Evolutionary conservation across 2,329 filamentous ascomycete species (phyloP), one percentile per base, ranked within the genome.

Genomic region (Diaporthe australafricana): DNA sequence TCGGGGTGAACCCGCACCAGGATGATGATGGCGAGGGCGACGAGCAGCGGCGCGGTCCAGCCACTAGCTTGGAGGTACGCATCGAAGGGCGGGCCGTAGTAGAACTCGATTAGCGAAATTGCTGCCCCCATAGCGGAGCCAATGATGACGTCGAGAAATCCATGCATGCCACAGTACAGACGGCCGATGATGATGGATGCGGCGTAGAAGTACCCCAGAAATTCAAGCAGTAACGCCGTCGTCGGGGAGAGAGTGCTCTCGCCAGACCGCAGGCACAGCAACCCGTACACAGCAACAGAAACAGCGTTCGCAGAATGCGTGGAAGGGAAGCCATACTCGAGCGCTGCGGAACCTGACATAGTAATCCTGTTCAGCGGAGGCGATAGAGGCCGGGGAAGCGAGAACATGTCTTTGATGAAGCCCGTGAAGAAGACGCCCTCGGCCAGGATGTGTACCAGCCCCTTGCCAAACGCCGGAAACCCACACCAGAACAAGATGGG

Each of bases 121-220:
- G 88, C 82, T 14, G 91, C 92, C 40, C 96, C 96, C 70, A 98
- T 87, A 17, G 91, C 77, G 69, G 92, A 94, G 8, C 96, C 96
- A 70, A 96, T 82, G 17, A 96, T 83, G 30, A 98, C 95, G 81
- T 99, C 96, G 53, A 96, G 87, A 83, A 98, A 98, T 14, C 96
- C 96, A 83, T 99, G 96, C 96, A 99, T 99, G 73, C 96, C 96
- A 79, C 96, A 99, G 84, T 99, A 98, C 45, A 99, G 86, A 25
- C 96, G 91, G 7, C 96, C 96, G 74, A 98, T 85, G 50, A 98
- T 89, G 78, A 99, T 98, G 32, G 96, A 98, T 16, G 90, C 84
- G 42, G 94, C 94, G 80, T 98, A 99, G 76, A 94, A 92, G 81
- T 96, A 97, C 50, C 92, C 91, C 7, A 94, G 81, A 6, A 83